A percentile compares a stretch with the other conserved stretches of the same genome.
These are phyloP conservation scores for Wickerhamomyces sp. DNA, from an alignment of 1,139 yeast species.

Conservation along the genomic window DNA sequence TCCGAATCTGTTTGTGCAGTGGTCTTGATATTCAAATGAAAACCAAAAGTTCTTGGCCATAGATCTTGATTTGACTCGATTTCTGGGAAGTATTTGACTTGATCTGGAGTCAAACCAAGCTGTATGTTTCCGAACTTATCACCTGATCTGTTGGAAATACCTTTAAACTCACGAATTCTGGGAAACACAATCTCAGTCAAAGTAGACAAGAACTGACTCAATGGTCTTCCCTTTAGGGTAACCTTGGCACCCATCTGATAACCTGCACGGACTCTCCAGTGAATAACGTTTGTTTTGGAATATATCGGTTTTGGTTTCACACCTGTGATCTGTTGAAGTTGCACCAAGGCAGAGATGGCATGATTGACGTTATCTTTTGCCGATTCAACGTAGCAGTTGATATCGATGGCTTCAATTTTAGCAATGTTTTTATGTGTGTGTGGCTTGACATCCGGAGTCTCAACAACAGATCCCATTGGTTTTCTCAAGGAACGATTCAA, in stretches of 20 bases:
- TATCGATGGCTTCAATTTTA: slow-evolving; percentile 52
- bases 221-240: slow-evolving; percentile 70
- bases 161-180: slow-evolving; percentile 81
- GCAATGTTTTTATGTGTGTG: slow-evolving; percentile 69
- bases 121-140: slow-evolving; percentile 83
- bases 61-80: slow-evolving; percentile 86
- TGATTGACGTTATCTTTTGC: slow-evolving; percentile 71
- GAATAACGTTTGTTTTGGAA: slow-evolving; percentile 76
- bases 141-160: slow-evolving; percentile 72
- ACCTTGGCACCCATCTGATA: slow-evolving; percentile 91
- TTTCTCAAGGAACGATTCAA: slow-evolving; percentile 67
- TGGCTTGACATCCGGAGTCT: slow-evolving; percentile 69
- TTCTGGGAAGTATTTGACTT: slow-evolving; percentile 85
- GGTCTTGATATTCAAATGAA: slow-evolving; percentile 82
- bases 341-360: slow-evolving; percentile 74
- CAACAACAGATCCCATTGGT: slow-evolving; percentile 60
- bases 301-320: slow-evolving; percentile 70
- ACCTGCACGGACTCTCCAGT: slow-evolving; percentile 86
- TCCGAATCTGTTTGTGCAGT: slow-evolving; percentile 87
- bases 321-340: slow-evolving; percentile 90
- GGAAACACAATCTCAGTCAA: slow-evolving; percentile 91
- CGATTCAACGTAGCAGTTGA: slow-evolving; percentile 74
- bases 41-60: slow-evolving; percentile 84
- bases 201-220: slow-evolving; percentile 82
- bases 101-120: slow-evolving; percentile 76